Conservation (phyloP, 1,284 basidiomycete species). For the Tylopilus sp. region DNA sequence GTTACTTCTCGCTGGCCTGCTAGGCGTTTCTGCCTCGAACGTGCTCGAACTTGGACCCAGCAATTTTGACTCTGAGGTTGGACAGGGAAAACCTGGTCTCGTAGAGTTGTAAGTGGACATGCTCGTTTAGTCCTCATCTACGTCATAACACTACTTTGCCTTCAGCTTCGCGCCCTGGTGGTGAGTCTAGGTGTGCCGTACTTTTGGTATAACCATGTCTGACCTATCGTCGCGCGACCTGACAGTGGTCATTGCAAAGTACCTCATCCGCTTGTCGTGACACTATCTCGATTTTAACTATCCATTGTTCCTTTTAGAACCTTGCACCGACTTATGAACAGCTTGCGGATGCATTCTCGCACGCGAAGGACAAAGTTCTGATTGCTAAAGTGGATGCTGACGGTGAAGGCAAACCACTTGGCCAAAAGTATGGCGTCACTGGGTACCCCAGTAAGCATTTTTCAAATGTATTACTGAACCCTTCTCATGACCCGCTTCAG, state of each 20-base stretch:
- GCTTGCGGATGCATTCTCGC: constrained; percentile 86
- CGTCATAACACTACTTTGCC: constrained; percentile 4
- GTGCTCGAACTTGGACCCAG: constrained; percentile 81
- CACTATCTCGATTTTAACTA: constrained; percentile 17
- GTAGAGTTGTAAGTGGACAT: constrained; percentile 86
- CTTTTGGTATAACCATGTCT: background rate
- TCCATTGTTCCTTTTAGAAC: constrained; percentile 56
- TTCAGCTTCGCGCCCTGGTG: constrained; percentile 86
- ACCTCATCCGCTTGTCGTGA: constrained; percentile 3
- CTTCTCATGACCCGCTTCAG: constrained; percentile 51
- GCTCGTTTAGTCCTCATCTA: background rate
- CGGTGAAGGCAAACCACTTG: constrained; percentile 80
- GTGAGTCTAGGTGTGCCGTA: constrained; percentile 53
- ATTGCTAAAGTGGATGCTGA: constrained; percentile 97
- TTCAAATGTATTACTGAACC: background rate
- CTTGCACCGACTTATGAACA: constrained; percentile 92
- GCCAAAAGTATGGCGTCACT: constrained; percentile 79
- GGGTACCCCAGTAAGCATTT: constrained; percentile 86
- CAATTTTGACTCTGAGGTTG: constrained; percentile 84
- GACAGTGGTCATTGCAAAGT: constrained; percentile 87
- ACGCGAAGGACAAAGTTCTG: constrained; percentile 84
- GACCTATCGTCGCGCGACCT: constrained; percentile 7
- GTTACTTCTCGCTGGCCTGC: constrained; percentile 65
- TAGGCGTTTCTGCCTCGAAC: constrained; percentile 78
- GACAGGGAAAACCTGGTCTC: constrained; percentile 83